A percentile compares a stretch with the other conserved stretches of the same genome.
phyloP scores from a whole-genome alignment of 106 monocot species.

The Phalaenopsis equestris region DNA sequence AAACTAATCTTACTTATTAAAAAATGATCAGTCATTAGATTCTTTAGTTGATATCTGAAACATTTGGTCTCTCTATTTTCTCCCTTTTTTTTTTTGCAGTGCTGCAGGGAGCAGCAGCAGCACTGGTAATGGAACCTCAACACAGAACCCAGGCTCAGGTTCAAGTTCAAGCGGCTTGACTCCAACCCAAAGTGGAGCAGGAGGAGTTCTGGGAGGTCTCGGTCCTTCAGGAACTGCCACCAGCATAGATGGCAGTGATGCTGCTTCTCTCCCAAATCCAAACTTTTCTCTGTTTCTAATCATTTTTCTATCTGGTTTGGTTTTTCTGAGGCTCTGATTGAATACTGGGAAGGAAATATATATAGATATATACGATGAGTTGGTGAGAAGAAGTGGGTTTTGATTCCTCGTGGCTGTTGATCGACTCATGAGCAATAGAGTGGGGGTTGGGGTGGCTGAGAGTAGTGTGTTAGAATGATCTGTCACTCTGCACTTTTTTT shows the following conservation, averaged over 20 bases:
- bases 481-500: background rate
- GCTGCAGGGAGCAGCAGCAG: conserved; percentile 10
- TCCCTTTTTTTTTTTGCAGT: background rate
- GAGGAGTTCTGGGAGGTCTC: conserved; percentile 16
- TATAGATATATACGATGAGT: too few relatives aligned
- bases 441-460: background rate
- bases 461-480: background rate
- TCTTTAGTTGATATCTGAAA: background rate
- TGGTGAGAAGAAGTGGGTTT: background rate
- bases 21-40: too few relatives aligned
- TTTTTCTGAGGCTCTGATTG: background rate
- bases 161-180: conserved; percentile 1
- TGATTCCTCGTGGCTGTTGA: background rate
- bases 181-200: conserved; percentile 1
- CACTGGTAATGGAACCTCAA: background rate
- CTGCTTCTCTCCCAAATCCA: background rate
- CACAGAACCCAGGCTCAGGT: background rate
- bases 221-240: conserved; percentile 14
- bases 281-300: background rate
- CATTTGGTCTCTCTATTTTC: background rate
- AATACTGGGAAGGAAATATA: background rate
- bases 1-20: too few relatives aligned
- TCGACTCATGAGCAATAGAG: background rate
- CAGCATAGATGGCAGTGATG: conserved; percentile 10
- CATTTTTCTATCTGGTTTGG: background rate